Conservation (phyloP, 2,329 filamentous ascomycete genomes). For the Cladosporium velox region DNA sequence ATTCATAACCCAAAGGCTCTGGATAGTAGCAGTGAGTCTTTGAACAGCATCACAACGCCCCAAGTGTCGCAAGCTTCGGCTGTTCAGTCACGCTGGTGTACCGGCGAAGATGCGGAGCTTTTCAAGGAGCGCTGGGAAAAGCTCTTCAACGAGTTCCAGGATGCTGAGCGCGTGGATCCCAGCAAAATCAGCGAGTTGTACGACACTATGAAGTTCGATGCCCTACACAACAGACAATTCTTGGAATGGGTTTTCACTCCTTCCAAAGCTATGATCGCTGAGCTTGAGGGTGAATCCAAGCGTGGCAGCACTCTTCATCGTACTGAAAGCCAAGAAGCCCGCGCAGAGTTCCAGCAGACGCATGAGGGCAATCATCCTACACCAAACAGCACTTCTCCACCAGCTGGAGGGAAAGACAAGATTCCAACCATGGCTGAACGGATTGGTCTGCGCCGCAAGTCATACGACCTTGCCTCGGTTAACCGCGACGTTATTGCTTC, state of each 20-base stretch:
- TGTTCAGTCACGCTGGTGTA: conserved; percentile 93
- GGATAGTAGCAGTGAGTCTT: conserved; percentile 22
- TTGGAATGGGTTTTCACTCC: conserved; percentile 97
- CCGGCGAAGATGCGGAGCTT: conserved; percentile 88
- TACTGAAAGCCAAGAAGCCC: conserved; percentile 36
- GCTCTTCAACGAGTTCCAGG: conserved; percentile 92
- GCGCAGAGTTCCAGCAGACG: conserved; percentile 37
- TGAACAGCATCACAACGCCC: conserved; percentile 13
- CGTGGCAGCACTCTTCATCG: conserved; percentile 26
- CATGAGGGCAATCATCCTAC: conserved; percentile 31
- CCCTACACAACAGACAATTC: conserved; percentile 93
- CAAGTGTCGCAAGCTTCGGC: conserved; percentile 25
- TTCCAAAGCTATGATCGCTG: conserved; percentile 73
- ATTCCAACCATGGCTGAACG: conserved; percentile 44
- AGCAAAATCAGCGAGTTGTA: conserved; percentile 98
- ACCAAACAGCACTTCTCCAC: conserved; percentile 10
- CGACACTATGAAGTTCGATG: conserved; percentile 99
- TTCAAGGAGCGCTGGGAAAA: conserved; percentile 99
- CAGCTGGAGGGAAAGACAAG: conserved; percentile 9
- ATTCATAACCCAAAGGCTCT: conserved; percentile 58
- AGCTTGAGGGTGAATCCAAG: conserved; percentile 40
- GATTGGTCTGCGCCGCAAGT: conserved; percentile 56
- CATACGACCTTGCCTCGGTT: conserved; percentile 42
- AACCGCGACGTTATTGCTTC: conserved; percentile 22
- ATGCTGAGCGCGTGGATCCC: conserved; percentile 96